phyloP scores from a whole-genome alignment of 179 eudicot genomes.

The Beta macrorhiza region DNA sequence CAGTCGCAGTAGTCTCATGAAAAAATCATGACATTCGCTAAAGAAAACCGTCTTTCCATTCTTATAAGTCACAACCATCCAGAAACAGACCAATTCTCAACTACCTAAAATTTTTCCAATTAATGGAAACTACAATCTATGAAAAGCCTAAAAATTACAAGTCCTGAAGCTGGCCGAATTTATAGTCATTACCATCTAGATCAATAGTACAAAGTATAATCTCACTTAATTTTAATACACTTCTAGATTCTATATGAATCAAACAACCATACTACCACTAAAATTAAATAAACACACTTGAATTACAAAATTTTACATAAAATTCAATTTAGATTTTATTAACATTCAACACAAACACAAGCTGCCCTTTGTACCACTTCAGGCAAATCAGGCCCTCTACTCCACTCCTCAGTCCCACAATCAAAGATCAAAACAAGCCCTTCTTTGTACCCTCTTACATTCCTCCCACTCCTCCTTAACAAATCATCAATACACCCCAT shows the following conservation, averaged over 20 bases:
- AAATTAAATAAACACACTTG: neutral
- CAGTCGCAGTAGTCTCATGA: neutral
- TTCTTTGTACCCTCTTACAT: conserved; percentile 50
- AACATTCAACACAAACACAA: conserved; percentile 73
- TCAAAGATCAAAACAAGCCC: conserved; percentile 74
- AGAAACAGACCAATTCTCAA: neutral
- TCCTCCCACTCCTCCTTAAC: conserved; percentile 59
- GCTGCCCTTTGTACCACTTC: conserved; percentile 60
- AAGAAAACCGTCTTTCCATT: neutral
- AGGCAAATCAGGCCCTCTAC: conserved; percentile 65
- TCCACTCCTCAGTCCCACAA: conserved; percentile 63
- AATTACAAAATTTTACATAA: neutral
- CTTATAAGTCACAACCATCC: neutral
- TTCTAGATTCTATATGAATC: neutral
- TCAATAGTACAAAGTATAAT: neutral
- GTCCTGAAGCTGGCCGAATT: neutral
- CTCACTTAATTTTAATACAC: neutral
- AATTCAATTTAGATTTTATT: neutral
- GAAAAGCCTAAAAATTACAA: neutral
- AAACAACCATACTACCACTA: neutral
- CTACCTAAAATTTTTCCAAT: neutral
- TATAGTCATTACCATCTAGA: too few relatives aligned
- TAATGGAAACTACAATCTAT: neutral
- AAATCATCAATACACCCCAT: conserved; percentile 66
- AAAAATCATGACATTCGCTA: neutral